These are phyloP conservation scores for Gossypium raimondii DNA, from an alignment of 345 rosid genomes.

Conservation along the genomic window DNA sequence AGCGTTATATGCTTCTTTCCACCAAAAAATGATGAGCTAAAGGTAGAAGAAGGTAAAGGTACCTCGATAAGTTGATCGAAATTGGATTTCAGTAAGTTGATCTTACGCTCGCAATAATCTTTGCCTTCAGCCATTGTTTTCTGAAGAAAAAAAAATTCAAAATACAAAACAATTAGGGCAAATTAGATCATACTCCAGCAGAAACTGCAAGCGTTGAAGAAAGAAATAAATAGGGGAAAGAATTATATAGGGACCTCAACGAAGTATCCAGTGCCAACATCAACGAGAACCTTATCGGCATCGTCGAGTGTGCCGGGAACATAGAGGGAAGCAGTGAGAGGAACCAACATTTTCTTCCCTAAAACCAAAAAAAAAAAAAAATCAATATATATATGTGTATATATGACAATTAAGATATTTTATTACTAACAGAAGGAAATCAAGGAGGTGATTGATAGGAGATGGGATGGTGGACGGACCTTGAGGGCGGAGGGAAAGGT, in stretches of 20 bases:
- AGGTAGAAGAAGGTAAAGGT: slow-evolving; percentile 2
- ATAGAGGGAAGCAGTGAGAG: slow-evolving; percentile 90
- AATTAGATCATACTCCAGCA: neutral
- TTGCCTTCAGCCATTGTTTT: slow-evolving; percentile 90
- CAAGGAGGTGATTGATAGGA: neutral
- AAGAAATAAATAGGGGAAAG: neutral
- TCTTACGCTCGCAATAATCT: slow-evolving; percentile 93
- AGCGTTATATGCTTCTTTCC: neutral
- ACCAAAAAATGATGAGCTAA: neutral
- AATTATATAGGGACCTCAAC: slow-evolving; percentile 55
- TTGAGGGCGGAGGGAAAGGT: slow-evolving; percentile 73
- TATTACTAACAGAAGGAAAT: neutral
- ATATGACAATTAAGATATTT: neutral
- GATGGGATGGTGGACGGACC: slow-evolving; percentile 25
- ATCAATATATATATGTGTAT: neutral
- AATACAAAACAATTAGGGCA: neutral
- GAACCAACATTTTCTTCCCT: slow-evolving; percentile 85
- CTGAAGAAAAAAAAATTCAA: slow-evolving; percentile 34
- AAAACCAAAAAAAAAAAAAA: neutral
- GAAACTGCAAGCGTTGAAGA: neutral
- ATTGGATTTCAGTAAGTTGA: slow-evolving; percentile 82
- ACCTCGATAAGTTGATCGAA: slow-evolving; percentile 97
- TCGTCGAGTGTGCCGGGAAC: slow-evolving; percentile 86
- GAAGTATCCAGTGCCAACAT: slow-evolving; percentile 97
- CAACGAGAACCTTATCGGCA: slow-evolving; percentile 74